Base-by-base conservation (phyloP, 495 filamentous ascomycete genomes). In the Entonaema liquescens region DNA sequence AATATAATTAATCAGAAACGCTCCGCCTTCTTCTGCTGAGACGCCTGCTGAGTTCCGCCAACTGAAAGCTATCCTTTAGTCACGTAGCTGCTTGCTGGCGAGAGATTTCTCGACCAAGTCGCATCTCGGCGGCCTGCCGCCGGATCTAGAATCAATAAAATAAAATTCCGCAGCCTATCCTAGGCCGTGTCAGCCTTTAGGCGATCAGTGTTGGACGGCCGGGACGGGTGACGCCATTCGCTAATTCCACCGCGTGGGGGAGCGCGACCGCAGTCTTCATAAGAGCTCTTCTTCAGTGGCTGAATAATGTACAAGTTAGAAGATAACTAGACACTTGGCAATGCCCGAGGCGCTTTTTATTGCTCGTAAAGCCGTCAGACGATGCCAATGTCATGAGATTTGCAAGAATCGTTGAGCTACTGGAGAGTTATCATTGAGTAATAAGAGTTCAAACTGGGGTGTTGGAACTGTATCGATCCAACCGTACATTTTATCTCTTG, bases 201-300 rank as follows among this genome's bases (percentile, higher is more conserved):
- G 33, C 57, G 70, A 72, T 72, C 70, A 55, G 52, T 56, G 25
- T 15, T 28, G 28, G 50, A 28, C 44, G 54, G 53, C 17, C 38
- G 42, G 64, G 38, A 59, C 44, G 49, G 47, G 65, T 68, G 70
- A 65, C 70, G 70, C 68, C 62, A 67, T 72, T 72, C 64, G 47
- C 53, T 60, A 59, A 50, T 60, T 64, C 55, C 8, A 59, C 55
- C 42, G 59, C 63, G 68, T 54, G 68, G 68, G 63, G 63, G 58
- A 23, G 5, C 17, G 25, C 19, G 36, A 61, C n/a, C 9, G 38
- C 50, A 42, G 50, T 52, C 25, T 47, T 62, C 33, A 35, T 28
- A 29, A 8, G 40, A 25, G 5, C 19, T 55, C 40, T 63, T 71
- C 53, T 42, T 40, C 42, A 28, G 29, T 62, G 53, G 58, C 59